phyloP scores from a whole-genome alignment of 2,329 filamentous ascomycete genomes.

The Lasiodiplodia hormozganensis region DNA sequence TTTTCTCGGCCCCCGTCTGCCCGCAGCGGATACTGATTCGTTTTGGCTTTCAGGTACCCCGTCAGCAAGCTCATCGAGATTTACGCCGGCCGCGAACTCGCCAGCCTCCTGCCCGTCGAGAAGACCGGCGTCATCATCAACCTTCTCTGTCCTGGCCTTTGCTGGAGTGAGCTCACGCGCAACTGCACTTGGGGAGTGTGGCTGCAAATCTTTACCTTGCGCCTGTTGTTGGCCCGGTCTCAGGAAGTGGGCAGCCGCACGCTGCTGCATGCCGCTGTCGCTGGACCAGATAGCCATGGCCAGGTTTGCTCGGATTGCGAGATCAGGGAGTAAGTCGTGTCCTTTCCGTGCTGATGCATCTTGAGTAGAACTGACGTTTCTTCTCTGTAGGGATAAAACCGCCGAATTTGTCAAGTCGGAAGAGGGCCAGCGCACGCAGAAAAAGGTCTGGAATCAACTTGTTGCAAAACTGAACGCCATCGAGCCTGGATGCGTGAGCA shows the following conservation, averaged over 20 bases:
- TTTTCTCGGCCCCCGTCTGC: too few species aligned
- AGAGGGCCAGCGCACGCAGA: conserved; percentile 26
- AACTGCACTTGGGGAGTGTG: conserved; percentile 28
- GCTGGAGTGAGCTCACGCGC: conserved; percentile 39
- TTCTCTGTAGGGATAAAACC: conserved; percentile 8
- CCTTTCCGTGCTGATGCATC: neutral
- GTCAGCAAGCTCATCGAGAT: conserved; percentile 44
- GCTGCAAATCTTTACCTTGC: neutral
- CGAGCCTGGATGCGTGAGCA: conserved; percentile 31
- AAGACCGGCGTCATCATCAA: conserved; percentile 43
- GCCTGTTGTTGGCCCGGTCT: conserved; percentile 32
- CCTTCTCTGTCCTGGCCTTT: conserved; percentile 44
- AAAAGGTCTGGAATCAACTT: conserved; percentile 33
- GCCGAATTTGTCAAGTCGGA: conserved; percentile 27
- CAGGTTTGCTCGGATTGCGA: conserved; percentile 35
- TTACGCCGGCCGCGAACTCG: conserved; percentile 37
- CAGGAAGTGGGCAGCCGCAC: conserved; percentile 36
- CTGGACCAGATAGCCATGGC: conserved; percentile 35
- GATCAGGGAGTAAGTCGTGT: conserved; percentile 32
- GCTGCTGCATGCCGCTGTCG: conserved; percentile 35
- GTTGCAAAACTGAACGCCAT: conserved; percentile 34
- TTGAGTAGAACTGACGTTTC: neutral
- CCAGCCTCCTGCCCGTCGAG: conserved; percentile 31
- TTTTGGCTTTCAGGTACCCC: conserved; percentile 32
- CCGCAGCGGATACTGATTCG: too few species aligned